Conservation (phyloP, 2,329 filamentous ascomycete genomes). For the Aspergillus sp. region DNA sequence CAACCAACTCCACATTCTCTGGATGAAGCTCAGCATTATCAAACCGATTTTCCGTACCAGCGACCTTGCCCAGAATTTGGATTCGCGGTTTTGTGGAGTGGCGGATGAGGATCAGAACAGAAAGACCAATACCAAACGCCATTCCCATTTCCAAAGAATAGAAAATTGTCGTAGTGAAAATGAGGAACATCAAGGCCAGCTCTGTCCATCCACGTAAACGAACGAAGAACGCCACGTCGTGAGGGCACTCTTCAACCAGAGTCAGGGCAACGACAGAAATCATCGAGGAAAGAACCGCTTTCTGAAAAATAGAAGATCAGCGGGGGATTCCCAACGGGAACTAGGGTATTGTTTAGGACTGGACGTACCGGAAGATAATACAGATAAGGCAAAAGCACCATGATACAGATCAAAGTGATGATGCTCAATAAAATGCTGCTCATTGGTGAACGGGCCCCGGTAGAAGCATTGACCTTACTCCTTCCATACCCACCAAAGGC, state of each 20-base stretch:
- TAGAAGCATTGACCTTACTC: constrained; percentile 91
- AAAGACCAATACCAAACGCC: constrained; percentile 87
- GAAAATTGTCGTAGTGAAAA: constrained; percentile 88
- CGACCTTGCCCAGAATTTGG: constrained; percentile 87
- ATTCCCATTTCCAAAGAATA: constrained; percentile 93
- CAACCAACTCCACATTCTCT: constrained; percentile 76
- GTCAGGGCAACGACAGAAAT: constrained; percentile 94
- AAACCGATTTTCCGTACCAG: constrained; percentile 70
- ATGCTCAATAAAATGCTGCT: constrained; percentile 81
- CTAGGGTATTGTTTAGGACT: background rate
- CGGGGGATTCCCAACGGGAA: background rate
- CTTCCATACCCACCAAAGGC: constrained; percentile 94
- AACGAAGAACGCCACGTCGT: constrained; percentile 86
- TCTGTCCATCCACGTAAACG: constrained; percentile 82
- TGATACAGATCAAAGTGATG: constrained; percentile 74
- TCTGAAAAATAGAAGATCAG: constrained; percentile 46
- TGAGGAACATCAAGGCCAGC: constrained; percentile 78
- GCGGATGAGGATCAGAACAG: constrained; percentile 80
- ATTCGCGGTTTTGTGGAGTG: constrained; percentile 91
- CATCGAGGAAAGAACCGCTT: constrained; percentile 89
- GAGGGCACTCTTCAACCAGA: constrained; percentile 89
- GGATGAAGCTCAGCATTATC: constrained; percentile 76
- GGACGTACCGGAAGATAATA: constrained; percentile 85
- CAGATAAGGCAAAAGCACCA: constrained; percentile 83
- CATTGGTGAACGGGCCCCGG: constrained; percentile 89